These are phyloP conservation scores for Ilyonectria sp. DNA, from an alignment of 2,329 filamentous ascomycete species.

Conservation along the genomic window DNA sequence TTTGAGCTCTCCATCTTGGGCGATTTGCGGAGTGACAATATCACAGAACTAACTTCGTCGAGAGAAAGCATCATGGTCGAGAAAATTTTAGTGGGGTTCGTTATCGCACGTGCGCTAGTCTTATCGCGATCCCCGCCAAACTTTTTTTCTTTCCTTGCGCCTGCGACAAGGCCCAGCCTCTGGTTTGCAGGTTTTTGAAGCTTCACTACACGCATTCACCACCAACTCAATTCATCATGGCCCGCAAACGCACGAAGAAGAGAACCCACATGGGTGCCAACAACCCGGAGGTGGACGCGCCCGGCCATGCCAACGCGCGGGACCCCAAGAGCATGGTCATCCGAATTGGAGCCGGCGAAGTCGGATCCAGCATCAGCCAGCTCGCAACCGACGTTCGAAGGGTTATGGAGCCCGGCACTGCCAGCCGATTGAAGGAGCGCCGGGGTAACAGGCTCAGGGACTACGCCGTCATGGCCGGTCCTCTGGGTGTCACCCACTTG, in stretches of 20 bases:
- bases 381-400: slow-evolving; percentile 90
- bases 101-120: slow-evolving; percentile 52
- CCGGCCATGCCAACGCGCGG: slow-evolving; percentile 74
- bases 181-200: slow-evolving; percentile 29
- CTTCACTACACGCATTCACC: slow-evolving; percentile 30
- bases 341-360: slow-evolving; percentile 93
- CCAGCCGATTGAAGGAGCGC: slow-evolving; percentile 89
- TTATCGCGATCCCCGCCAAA: slow-evolving; percentile 54
- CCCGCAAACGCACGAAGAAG: slow-evolving; percentile 87
- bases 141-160: slow-evolving; percentile 53
- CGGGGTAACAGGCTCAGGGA: slow-evolving; percentile 90
- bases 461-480: slow-evolving; percentile 95
- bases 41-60: slow-evolving; percentile 1
- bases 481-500: slow-evolving; percentile 92
- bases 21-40: slow-evolving; percentile 12
- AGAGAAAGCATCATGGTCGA: slow-evolving; percentile 25
- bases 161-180: slow-evolving; percentile 38
- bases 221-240: slow-evolving; percentile 70
- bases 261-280: slow-evolving; percentile 84
- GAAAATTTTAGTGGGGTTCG: slow-evolving; percentile 54
- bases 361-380: slow-evolving; percentile 92
- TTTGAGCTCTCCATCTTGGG: slow-evolving; percentile 57
- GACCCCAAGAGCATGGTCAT: slow-evolving; percentile 98
- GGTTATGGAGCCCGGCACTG: slow-evolving; percentile 97
- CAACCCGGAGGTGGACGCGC: slow-evolving; percentile 70